These are phyloP conservation scores for Sphaerulina populicola DNA, from an alignment of 2,329 filamentous ascomycete genomes.

Conservation along the genomic window DNA sequence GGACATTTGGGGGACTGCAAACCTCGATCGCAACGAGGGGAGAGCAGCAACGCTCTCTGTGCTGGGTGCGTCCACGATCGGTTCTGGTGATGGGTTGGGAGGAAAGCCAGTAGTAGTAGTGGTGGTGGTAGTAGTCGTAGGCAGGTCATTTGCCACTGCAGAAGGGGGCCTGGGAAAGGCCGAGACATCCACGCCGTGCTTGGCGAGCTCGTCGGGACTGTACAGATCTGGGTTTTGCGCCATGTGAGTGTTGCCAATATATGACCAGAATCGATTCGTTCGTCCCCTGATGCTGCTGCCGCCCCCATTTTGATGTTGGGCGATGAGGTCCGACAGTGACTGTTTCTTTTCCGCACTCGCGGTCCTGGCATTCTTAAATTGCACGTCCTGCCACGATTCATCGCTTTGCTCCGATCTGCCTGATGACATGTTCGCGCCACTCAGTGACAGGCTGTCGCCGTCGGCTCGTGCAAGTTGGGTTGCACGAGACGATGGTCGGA, in stretches of 20 bases:
- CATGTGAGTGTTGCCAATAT: conserved; percentile 32
- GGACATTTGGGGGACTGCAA: conserved; percentile 12
- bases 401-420: conserved; percentile 11
- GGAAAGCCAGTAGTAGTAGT: conserved; percentile 6
- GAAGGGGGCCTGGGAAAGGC: conserved; percentile 6
- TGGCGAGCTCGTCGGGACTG: conserved; percentile 26
- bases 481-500: conserved; percentile 9
- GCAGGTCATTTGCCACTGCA: conserved; percentile 8
- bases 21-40: conserved; percentile 16
- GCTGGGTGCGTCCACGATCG: conserved; percentile 7
- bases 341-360: conserved; percentile 17
- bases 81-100: conserved; percentile 6
- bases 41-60: conserved; percentile 11
- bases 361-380: conserved; percentile 17
- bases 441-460: conserved; percentile 24
- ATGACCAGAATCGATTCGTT: conserved; percentile 33
- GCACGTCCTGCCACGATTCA: conserved; percentile 22
- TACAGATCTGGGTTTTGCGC: conserved; percentile 30
- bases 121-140: too few species aligned
- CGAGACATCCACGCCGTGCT: conserved; percentile 18
- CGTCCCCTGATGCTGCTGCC: conserved; percentile 22
- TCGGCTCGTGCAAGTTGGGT: conserved; percentile 12
- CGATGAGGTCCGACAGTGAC: conserved; percentile 29
- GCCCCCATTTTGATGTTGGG: conserved; percentile 21
- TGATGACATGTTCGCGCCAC: conserved; percentile 10